A percentile compares a stretch with the other conserved stretches of the same genome.
These are phyloP conservation scores for Pichia kluyveri DNA, from an alignment of 805 yeast species.

Conservation along the genomic window DNA sequence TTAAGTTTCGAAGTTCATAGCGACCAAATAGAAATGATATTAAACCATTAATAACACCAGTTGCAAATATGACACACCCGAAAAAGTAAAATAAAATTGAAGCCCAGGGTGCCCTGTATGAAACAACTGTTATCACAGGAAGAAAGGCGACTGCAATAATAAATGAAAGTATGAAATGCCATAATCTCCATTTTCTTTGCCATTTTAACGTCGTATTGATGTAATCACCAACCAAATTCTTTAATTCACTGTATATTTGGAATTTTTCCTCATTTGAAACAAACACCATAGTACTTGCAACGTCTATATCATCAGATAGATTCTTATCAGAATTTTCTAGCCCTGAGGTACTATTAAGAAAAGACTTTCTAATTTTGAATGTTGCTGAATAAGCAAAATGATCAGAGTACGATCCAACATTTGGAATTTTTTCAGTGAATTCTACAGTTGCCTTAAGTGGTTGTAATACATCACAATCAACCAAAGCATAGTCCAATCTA, in stretches of 20 bases:
- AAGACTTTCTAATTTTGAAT: conserved; percentile 17
- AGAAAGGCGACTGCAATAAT: conserved; percentile 41
- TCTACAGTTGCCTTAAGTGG: conserved; percentile 60
- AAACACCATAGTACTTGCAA: background rate
- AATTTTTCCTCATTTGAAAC: conserved; percentile 9
- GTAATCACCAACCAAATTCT: conserved; percentile 38
- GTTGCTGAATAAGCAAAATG: conserved; percentile 74
- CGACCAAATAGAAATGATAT: conserved; percentile 75
- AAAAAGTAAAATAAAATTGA: conserved; percentile 57
- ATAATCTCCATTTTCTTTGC: conserved; percentile 58
- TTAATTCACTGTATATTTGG: conserved; percentile 41
- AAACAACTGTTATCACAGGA: conserved; percentile 51
- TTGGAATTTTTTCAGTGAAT: conserved; percentile 62
- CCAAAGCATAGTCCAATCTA: conserved; percentile 81
- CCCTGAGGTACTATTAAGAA: too few species aligned
- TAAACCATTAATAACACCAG: conserved; percentile 69
- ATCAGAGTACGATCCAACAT: conserved; percentile 75
- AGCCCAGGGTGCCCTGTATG: conserved; percentile 46
- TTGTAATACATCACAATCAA: conserved; percentile 44
- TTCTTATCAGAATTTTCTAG: too few species aligned
- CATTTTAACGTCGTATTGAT: conserved; percentile 38
- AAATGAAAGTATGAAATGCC: conserved; percentile 54
- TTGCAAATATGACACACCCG: conserved; percentile 44
- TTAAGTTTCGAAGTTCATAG: conserved; percentile 67
- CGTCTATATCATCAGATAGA: background rate